phyloP scores from a whole-genome alignment of 2,329 filamentous ascomycete species.

The Daldinia sp. region DNA sequence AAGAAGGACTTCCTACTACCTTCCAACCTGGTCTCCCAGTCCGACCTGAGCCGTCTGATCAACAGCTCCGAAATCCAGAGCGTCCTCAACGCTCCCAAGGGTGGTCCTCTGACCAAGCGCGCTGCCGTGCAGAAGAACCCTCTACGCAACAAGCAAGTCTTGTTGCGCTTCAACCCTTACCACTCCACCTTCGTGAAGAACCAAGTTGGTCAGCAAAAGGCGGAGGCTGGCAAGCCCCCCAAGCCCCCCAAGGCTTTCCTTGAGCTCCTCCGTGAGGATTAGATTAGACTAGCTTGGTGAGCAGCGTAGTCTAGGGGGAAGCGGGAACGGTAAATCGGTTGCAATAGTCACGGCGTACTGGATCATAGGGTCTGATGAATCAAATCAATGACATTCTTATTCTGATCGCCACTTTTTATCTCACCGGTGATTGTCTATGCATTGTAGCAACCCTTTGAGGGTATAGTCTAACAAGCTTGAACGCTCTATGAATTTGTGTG shows the following conservation, averaged over 20 bases:
- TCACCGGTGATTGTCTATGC: conserved; percentile 15
- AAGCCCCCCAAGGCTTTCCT: conserved; percentile 51
- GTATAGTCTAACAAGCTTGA: background rate
- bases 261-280: conserved; percentile 50
- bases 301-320: conserved; percentile 49
- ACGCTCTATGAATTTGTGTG: conserved; percentile 2
- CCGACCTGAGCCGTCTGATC: conserved; percentile 97
- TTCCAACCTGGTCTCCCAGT: conserved; percentile 90
- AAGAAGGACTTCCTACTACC: conserved; percentile 99
- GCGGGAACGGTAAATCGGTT: conserved; percentile 44
- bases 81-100: conserved; percentile 92
- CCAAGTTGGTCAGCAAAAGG: conserved; percentile 79
- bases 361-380: conserved; percentile 52
- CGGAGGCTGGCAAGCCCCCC: conserved; percentile 71
- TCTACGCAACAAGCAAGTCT: conserved; percentile 97
- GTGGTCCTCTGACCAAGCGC: conserved; percentile 90
- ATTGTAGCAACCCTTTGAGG: background rate
- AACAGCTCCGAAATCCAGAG: conserved; percentile 99
- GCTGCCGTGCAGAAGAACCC: conserved; percentile 98
- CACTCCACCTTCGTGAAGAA: conserved; percentile 90
- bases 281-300: conserved; percentile 54
- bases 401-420: conserved; percentile 43
- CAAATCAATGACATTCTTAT: conserved; percentile 50
- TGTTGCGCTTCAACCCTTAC: conserved; percentile 99
- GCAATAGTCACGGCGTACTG: conserved; percentile 52